A percentile compares a stretch with the other conserved stretches of the same genome.
phyloP scores from a whole-genome alignment of 2,329 filamentous ascomycete species.

The Penicillium aurantiogriseum region DNA sequence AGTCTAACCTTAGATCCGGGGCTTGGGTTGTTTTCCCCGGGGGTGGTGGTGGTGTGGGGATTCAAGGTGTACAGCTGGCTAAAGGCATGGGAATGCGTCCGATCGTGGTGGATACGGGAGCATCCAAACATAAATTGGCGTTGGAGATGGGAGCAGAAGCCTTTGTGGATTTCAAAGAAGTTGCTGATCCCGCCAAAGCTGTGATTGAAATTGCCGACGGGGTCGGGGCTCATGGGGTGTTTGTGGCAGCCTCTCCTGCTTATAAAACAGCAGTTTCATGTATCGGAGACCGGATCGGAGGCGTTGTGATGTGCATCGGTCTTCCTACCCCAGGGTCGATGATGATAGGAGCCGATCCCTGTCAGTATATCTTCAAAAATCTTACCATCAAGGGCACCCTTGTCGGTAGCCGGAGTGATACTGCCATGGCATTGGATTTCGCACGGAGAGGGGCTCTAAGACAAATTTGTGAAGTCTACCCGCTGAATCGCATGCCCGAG shows the following conservation, averaged over 20 bases:
- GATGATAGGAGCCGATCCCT: slow-evolving; percentile 27
- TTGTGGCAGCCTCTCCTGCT: slow-evolving; percentile 42
- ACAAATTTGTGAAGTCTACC: slow-evolving; percentile 51
- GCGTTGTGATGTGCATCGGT: slow-evolving; percentile 55
- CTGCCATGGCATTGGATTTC: slow-evolving; percentile 42
- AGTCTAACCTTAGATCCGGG: slow-evolving; percentile 51
- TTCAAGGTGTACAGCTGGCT: slow-evolving; percentile 57
- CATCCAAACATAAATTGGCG: slow-evolving; percentile 47
- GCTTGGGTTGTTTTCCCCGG: slow-evolving; percentile 49
- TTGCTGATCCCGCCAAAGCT: slow-evolving; percentile 34
- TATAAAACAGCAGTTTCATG: slow-evolving; percentile 46
- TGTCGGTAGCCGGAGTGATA: slow-evolving; percentile 34
- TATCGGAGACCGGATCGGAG: slow-evolving; percentile 45
- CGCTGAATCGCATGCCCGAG: slow-evolving; percentile 49
- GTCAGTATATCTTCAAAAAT: slow-evolving; percentile 27
- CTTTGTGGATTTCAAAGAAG: slow-evolving; percentile 56
- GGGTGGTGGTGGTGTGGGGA: slow-evolving; percentile 56
- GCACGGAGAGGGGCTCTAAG: slow-evolving; percentile 51
- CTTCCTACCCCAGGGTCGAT: slow-evolving; percentile 27
- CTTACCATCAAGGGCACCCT: slow-evolving; percentile 30
- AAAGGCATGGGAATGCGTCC: slow-evolving; percentile 57
- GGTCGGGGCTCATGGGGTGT: slow-evolving; percentile 48
- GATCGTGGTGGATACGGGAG: slow-evolving; percentile 56
- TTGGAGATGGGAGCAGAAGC: slow-evolving; percentile 54
- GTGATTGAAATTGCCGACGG: slow-evolving; percentile 50